Base-by-base conservation (phyloP, 2,329 filamentous ascomycete genomes). In the Tolypocladium tundrense region DNA sequence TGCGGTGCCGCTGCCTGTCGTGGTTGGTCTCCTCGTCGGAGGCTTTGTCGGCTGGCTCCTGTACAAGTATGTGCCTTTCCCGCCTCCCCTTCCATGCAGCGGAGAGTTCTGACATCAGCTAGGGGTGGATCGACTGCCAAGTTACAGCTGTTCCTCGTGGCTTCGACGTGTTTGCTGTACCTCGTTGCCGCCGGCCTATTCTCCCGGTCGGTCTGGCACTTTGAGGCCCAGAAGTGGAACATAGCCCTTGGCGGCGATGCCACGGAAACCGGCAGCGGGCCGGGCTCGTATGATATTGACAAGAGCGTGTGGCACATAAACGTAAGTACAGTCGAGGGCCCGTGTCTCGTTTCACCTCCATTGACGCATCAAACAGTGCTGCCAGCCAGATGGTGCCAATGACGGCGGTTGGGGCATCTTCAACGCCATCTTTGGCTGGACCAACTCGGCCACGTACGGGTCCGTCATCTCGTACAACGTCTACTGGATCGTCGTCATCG, bases 381-480 rank as follows among this genome's bases (percentile, higher is more conserved):
- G 90, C 70, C 92, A 83, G 65, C 87, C 90, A 0, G 75, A 84
- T 56, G 72, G 86, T 43, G 86, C 90, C 61, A 87, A 88, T 35
- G 87, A 87, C 53, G 85, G 87, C 42, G 89, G 88, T 51, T 96
- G 90, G 91, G 90, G 89, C 57, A 85, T 96, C 63, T 91, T 96
- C 78, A 93, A 95, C 66, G 85, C 89, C 59, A 79, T 96, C 56
- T 78, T 96, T 13, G 91, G 91, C 59, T 96, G 91, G 91, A 83
- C 85, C 60, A 96, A 96, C 75, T 90, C 88, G 14, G 91, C 89
- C 6, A 95, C 91, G 1, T 91, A 93, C 66, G 90, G 91, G 55
- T 92, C 89, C 1, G 88, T 96, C 62, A 85, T 96, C 61, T 86
- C 88, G 1, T 96, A 96, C 75, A 95, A 94, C 69, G 59, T 93